Conservation (phyloP, 257 asterid genomes). For the Ligustrum vulgare region DNA sequence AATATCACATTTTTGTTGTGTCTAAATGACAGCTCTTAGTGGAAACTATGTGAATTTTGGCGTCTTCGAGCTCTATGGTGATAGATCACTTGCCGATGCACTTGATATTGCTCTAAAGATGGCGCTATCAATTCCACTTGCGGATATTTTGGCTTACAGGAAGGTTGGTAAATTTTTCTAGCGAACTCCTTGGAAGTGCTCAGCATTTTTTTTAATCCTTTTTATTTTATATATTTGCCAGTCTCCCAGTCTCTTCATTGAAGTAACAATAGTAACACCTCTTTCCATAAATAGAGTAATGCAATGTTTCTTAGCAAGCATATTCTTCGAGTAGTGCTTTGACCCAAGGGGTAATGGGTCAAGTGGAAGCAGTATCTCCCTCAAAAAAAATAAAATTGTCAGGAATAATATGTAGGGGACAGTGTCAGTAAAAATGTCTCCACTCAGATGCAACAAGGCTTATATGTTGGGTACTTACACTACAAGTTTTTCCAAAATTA, state of each 20-base stretch:
- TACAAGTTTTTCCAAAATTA: no score
- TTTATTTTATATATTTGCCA: background rate
- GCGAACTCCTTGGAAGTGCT: conserved; percentile 8
- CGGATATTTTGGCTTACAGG: conserved; percentile 91
- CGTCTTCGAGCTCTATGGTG: conserved; percentile 96
- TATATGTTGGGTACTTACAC: background rate
- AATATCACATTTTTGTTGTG: background rate
- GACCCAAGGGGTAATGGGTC: conserved; percentile 3
- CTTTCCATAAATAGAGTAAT: background rate
- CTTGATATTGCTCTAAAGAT: conserved; percentile 85
- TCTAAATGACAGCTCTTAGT: conserved; percentile 64
- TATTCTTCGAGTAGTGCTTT: background rate
- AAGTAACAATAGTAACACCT: conserved; percentile 12
- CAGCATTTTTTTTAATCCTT: background rate
- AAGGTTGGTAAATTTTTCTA: conserved; percentile 56
- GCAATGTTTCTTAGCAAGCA: background rate
- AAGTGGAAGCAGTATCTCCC: background rate
- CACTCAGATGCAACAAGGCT: background rate
- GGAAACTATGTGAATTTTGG: conserved; percentile 98
- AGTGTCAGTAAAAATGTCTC: no score
- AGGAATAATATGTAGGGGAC: background rate
- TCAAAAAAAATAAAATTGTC: background rate
- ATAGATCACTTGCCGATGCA: conserved; percentile 97
- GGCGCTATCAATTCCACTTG: conserved; percentile 79
- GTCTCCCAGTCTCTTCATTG: conserved; percentile 4